Evolutionary conservation across 495 filamentous ascomycete genomes (phyloP).

Genomic region (Aspergillus conjunctus): DNA sequence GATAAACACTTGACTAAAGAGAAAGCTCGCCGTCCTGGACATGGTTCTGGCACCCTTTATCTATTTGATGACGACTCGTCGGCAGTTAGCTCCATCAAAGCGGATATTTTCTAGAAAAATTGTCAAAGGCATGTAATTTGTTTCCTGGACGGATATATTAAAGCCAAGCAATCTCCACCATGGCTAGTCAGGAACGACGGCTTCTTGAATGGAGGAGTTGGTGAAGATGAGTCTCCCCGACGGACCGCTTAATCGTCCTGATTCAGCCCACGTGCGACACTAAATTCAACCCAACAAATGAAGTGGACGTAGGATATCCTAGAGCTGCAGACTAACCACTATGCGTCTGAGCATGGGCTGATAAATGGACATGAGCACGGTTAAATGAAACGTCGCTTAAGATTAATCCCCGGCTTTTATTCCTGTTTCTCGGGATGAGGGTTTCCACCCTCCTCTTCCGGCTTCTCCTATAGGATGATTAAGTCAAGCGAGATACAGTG

Average conservation of each 20-base stretch:
- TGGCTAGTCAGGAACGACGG: not conserved
- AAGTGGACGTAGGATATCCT: no score
- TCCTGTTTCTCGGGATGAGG: no score
- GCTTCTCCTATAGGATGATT: no score
- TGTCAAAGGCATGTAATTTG: not conserved
- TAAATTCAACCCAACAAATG: not conserved
- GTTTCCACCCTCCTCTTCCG: no score
- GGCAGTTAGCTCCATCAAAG: not conserved
- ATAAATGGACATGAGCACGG: no score
- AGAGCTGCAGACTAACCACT: no score
- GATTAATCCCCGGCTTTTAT: no score
- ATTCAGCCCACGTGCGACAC: not conserved
- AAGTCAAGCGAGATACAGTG: no score
- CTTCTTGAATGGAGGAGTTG: conserved; percentile 20
- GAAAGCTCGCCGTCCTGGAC: not conserved
- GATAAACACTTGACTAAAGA: not conserved
- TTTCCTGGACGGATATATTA: not conserved
- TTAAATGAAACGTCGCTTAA: no score
- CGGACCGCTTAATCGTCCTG: conserved; percentile 8
- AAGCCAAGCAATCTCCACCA: not conserved
- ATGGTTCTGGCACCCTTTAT: not conserved
- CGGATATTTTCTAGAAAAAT: conserved; percentile 1
- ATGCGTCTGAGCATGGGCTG: no score
- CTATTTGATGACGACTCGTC: not conserved
- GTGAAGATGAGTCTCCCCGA: conserved; percentile 34